Base-by-base conservation (phyloP, 2,329 filamentous ascomycete genomes). In the Alternaria metachromatica region DNA sequence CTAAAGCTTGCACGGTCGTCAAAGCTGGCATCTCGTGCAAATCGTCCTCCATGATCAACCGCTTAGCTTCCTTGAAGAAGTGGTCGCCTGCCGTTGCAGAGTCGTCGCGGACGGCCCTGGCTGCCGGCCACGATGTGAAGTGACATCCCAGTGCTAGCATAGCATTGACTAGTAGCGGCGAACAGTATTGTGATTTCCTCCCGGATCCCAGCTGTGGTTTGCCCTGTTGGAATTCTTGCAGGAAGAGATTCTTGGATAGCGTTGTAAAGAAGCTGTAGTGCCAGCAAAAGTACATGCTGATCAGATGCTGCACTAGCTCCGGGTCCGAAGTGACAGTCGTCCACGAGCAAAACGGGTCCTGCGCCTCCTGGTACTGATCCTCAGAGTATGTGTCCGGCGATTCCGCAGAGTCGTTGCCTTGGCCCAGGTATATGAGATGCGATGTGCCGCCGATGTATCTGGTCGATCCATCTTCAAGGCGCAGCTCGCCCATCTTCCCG, bases 201-300 rank as follows among this genome's bases (percentile, higher is more conserved):
- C 72, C 75, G 5, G 79, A 81, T 30, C 80, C 77, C 0, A 84
- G 80, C 1, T 84, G 83, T 5, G 87, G 87, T 65, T 86, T 89
- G 1, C 96, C 95, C 13, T 86, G 87, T 48, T 90, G 79, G 72
- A 97, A 97, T 77, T 98, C 94, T 45, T 90, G 87, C 76, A 92
- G 94, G 77, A 99, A 98, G 30, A 97, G 83, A 41, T 87, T 89
- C 78, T 93, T 96, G 12, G 94, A 95, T 7, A 98, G 84, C 0
- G 92, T 96, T 5, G 94, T 95, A 79, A 98, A 99, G 81, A 96
- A 98, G 18, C 94, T 90, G 80, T 98, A 98, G 80, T 98, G 96
- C 92, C 95, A 98, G 72, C 90, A 93, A 82, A 98, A 98, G 81
- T 99, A 99, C 92, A 98, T 94, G 74, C 94, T 95, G 76, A 99